phyloP scores from a whole-genome alignment of 164 flowering plant species.

The Magnolia sinica region DNA sequence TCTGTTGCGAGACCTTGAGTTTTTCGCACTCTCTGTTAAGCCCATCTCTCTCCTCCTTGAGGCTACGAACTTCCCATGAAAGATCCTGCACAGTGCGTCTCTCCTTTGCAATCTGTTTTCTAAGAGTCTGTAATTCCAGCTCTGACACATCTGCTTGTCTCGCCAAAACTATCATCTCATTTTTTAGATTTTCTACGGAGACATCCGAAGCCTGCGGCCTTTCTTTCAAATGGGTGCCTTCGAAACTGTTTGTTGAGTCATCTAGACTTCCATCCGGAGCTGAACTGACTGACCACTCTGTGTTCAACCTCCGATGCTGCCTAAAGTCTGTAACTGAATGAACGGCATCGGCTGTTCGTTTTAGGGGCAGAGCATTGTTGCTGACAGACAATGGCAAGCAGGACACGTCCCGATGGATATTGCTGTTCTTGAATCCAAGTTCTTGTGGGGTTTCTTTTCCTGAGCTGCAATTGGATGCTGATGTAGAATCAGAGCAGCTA shows the following conservation, averaged over 20 bases:
- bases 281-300: conserved; percentile 59
- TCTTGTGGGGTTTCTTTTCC: conserved; percentile 63
- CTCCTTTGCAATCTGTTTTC: conserved; percentile 89
- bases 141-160: conserved; percentile 76
- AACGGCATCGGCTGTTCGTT: conserved; percentile 18
- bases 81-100: conserved; percentile 77
- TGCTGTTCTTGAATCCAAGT: conserved; percentile 27
- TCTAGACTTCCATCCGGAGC: conserved; percentile 52
- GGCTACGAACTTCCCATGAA: conserved; percentile 47
- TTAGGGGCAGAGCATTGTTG: conserved; percentile 23
- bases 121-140: conserved; percentile 79
- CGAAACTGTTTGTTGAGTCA: conserved; percentile 37
- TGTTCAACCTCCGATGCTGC: conserved; percentile 37
- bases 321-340: conserved; percentile 16
- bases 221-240: conserved; percentile 19
- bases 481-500: conserved; percentile 57
- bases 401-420: conserved; percentile 29
- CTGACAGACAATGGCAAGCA: conserved; percentile 30
- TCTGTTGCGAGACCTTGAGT: conserved; percentile 39
- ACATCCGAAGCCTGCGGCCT: conserved; percentile 36
- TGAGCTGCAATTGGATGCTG: conserved; percentile 62
- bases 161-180: conserved; percentile 49
- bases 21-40: conserved; percentile 61
- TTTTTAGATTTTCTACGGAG: conserved; percentile 55
- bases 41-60: conserved; percentile 77